Conservation (phyloP, 805 yeast species). For the Priceomyces haplophilus region DNA sequence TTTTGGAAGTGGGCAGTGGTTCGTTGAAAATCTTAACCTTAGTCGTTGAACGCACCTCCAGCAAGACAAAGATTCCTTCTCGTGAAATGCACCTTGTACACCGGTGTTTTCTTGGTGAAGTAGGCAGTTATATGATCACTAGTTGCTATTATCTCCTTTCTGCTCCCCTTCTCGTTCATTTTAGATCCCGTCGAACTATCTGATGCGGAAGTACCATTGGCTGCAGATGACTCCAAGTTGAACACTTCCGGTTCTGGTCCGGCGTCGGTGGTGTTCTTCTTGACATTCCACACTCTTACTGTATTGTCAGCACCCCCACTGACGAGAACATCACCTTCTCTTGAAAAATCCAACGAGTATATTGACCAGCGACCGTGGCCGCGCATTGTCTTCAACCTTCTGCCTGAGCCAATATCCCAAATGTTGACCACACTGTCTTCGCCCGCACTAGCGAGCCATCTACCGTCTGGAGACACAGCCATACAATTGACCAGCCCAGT, state of each 20-base stretch:
- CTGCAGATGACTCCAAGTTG: constrained; percentile 14
- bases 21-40: neutral
- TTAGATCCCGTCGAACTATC: constrained; percentile 20
- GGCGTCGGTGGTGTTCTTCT: constrained; percentile 75
- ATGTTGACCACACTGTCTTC: constrained; percentile 85
- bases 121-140: constrained; percentile 90
- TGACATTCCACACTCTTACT: constrained; percentile 94
- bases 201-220: constrained; percentile 8
- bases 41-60: constrained; percentile 70
- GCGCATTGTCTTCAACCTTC: constrained; percentile 83
- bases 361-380: constrained; percentile 91
- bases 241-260: constrained; percentile 76
- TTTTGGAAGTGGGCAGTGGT: too few relatives aligned
- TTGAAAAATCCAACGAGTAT: constrained; percentile 77
- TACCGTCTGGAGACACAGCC: constrained; percentile 94
- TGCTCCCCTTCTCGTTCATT: constrained; percentile 46
- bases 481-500: constrained; percentile 81
- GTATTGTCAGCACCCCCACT: constrained; percentile 92
- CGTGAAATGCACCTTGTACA: constrained; percentile 89
- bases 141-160: constrained; percentile 74
- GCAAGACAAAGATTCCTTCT: constrained; percentile 87
- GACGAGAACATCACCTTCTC: constrained; percentile 84
- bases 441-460: constrained; percentile 94
- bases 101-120: constrained; percentile 91
- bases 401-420: constrained; percentile 94